Base-by-base conservation (phyloP, 73 alveolate genomes). In the Paramecium biaurelia region DNA sequence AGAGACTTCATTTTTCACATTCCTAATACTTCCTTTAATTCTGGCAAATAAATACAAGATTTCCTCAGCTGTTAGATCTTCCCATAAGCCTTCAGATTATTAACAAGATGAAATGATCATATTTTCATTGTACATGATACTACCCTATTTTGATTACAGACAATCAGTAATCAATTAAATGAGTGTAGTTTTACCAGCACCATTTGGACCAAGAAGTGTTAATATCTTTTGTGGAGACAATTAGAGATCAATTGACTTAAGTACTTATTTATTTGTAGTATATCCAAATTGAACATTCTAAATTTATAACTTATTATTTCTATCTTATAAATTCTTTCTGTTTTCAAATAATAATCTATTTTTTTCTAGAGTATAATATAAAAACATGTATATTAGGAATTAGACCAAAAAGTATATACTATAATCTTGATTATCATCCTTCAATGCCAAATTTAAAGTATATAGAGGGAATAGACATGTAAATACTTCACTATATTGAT, bases 181-280 rank as follows among this genome's bases (percentile, higher is more conserved):
- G 20, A 79, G 26, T 23, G 90, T 79, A 11, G 90, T 30, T 45
- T 79, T 79, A 23, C 90, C 90, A 12, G 90, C 90, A 5, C 90
- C 90, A 79, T 79, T 43, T 14, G 90, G 90, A 21, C 90, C 90
- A 0, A 79, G 56, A 5, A 79, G 14, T 23, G 43, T 45, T 5
- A 43, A 14, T 15, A 79, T 23, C 28, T 79, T 43, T 24, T 28
- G 10, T 43, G 47, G 47, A n/a, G 12, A 34, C 12, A 79, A 21
- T 79, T 41, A 20, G 15, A 79, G 35, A 43, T 41, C 43, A 26
- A 79, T 34, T 38, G n/a, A 7, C 24, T 79, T 18, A 6, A 79
- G 32, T 7, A 30, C 24, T 43, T 20, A 3, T 24, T 23, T 20
- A 79, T 43, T 79, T 26, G 24, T 8, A 32, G 21, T 30, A 30